Conservation (phyloP, 768 basidiomycete genomes). For the Auriscalpium vulgare region DNA sequence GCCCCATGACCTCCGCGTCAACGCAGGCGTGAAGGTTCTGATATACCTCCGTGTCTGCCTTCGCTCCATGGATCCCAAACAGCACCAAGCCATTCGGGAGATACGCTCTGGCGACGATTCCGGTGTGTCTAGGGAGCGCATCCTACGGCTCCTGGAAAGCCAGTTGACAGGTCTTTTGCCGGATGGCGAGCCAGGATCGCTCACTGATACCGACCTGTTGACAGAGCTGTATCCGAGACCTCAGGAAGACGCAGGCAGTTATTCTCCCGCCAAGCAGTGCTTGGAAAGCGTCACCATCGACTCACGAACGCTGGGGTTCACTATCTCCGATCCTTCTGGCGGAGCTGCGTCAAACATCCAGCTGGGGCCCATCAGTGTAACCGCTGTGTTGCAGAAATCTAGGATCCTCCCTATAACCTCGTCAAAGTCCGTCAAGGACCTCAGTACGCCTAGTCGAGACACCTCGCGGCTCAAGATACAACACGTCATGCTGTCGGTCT, state of each 20-base stretch:
- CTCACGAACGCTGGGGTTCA: constrained; percentile 2
- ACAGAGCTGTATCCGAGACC: constrained; percentile 8
- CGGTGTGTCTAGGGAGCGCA: constrained; percentile 7
- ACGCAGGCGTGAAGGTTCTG: constrained; percentile 66
- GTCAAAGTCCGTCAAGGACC: constrained; percentile 8
- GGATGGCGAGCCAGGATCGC: constrained; percentile 5
- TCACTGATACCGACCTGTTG: constrained; percentile 13
- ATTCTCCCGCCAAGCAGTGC: background rate
- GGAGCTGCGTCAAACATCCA: constrained; percentile 8
- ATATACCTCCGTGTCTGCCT: constrained; percentile 69
- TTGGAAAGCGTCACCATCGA: background rate
- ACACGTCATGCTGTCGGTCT: constrained; percentile 9
- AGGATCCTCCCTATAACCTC: constrained; percentile 1
- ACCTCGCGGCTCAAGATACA: constrained; percentile 6
- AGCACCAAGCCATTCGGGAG: constrained; percentile 19
- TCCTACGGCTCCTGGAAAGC: constrained; percentile 6
- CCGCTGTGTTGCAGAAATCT: constrained; percentile 1
- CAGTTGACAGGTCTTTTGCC: constrained; percentile 6
- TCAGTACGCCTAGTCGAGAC: constrained; percentile 1
- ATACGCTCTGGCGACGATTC: constrained; percentile 14
- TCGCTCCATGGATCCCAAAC: constrained; percentile 30
- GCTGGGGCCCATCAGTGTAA: constrained; percentile 1
- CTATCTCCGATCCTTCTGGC: constrained; percentile 5
- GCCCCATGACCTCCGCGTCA: constrained; percentile 59
- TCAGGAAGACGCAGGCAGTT: background rate